Evolutionary conservation across 768 basidiomycete genomes (phyloP).

Genomic region (Russula sp.): DNA sequence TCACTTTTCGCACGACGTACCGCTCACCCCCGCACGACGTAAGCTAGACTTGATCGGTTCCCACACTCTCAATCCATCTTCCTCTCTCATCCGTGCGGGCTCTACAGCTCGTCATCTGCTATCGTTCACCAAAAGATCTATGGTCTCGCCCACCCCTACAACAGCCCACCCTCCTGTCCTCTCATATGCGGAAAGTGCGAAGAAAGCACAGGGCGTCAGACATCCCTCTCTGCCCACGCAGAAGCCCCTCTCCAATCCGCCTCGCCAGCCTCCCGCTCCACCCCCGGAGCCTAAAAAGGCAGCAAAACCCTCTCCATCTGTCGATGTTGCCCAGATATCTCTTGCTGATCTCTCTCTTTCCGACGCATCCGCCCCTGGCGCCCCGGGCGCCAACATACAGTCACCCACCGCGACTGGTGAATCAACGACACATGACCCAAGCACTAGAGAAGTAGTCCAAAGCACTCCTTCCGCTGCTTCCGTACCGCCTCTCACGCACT

Average conservation of each 20-base stretch:
- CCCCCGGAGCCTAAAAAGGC: slow-evolving; percentile 18
- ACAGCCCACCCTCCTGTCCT: slow-evolving; percentile 42
- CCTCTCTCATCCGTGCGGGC: slow-evolving; percentile 30
- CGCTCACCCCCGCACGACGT: background rate
- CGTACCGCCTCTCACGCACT: slow-evolving; percentile 14
- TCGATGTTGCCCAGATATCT: slow-evolving; percentile 14
- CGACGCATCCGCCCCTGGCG: slow-evolving; percentile 12
- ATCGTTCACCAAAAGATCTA: slow-evolving; percentile 34
- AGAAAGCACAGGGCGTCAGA: slow-evolving; percentile 40
- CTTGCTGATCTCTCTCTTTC: slow-evolving; percentile 15
- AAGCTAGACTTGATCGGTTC: slow-evolving; percentile 22
- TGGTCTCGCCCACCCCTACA: slow-evolving; percentile 36
- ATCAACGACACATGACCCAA: slow-evolving; percentile 9
- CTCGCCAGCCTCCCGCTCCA: slow-evolving; percentile 15
- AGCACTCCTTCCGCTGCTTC: slow-evolving; percentile 15
- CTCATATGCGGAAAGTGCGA: slow-evolving; percentile 49
- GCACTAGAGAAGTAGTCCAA: slow-evolving; percentile 9
- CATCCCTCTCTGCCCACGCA: slow-evolving; percentile 21
- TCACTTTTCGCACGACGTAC: background rate
- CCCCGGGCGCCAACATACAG: slow-evolving; percentile 5
- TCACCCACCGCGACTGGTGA: slow-evolving; percentile 13
- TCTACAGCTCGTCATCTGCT: slow-evolving; percentile 22
- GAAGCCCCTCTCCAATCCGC: slow-evolving; percentile 20
- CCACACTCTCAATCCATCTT: slow-evolving; percentile 20
- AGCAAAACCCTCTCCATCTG: slow-evolving; percentile 3